Evolutionary conservation across 78 protist species (phyloP), one percentile per base, ranked within the genome.

Genomic region (Polysphondylium violaceum): DNA sequence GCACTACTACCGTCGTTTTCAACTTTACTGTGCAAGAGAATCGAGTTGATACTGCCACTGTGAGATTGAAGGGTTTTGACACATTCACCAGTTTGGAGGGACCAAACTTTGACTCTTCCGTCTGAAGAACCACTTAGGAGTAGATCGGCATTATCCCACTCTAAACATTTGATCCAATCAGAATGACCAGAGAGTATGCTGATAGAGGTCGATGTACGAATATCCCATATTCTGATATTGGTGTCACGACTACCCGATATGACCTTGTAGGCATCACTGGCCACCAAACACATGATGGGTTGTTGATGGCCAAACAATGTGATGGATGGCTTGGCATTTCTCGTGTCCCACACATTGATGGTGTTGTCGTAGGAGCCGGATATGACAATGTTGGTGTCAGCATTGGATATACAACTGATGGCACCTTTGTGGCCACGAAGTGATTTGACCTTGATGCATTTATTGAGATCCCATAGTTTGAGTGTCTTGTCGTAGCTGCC

Each of bases 41-140:
- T 25, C 44, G 78, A 65, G 25, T 90, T 90, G 6, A 90, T 68
- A 64, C 85, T 75, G 1, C 94, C 94, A n/a, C 85, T 76, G 79
- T 90, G 94, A 5, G 72, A 64, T 65, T 90, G 91, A 16, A 89
- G 73, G 3, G 93, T 76, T 29, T 60, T 56, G 3, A 87, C 51
- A 75, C 93, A 87, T 41, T 74, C 93, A 29, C 85, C 86, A 64
- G 25, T 76, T 8, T 47, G 74, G 19, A 67, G 56, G 12, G 93
- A 76, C 93, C 93, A 87, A 53, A 87, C 93, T 36, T 75, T 74
- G n/a, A 87, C 93, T 11, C 73, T 19, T 19, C 93, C 93, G 55
- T 87, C 93, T n/a, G 72, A 87, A 2, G 74, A 64, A 1, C 93
- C 93, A 55, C 86, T 74, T 8, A 75, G 11, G 1, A 87, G 7